phyloP scores from a whole-genome alignment of 352 stramenopile species.

The Phytopythium ostracodes region DNA sequence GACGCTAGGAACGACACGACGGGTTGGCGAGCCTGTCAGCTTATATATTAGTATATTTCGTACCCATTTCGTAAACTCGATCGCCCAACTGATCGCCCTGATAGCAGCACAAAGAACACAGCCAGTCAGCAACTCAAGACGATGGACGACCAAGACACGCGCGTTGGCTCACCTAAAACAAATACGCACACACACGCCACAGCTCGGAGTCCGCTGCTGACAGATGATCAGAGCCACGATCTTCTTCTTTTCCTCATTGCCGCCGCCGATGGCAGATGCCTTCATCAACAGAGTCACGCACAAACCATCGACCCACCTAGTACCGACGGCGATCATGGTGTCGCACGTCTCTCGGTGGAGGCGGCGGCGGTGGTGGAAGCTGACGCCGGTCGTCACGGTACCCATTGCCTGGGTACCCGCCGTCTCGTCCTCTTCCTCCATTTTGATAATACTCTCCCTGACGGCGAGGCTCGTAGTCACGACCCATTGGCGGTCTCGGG shows the following conservation, averaged over 20 bases:
- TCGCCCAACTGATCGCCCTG: neutral
- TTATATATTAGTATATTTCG: slow-evolving; percentile 3
- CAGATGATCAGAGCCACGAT: neutral
- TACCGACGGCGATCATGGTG: slow-evolving; percentile 4
- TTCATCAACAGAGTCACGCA: neutral
- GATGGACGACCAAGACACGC: neutral
- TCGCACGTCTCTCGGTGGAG: neutral
- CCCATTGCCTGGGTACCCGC: neutral
- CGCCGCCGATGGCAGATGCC: neutral
- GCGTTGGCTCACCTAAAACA: neutral
- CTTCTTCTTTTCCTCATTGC: neutral
- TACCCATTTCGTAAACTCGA: neutral
- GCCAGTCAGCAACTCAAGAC: neutral
- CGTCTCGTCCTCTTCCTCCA: slow-evolving; percentile 1
- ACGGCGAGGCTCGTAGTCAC: slow-evolving; percentile 1
- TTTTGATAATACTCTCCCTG: neutral
- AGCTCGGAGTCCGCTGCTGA: neutral
- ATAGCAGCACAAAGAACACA: neutral
- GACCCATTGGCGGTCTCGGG: neutral
- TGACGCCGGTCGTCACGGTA: neutral
- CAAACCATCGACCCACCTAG: neutral
- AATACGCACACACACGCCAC: neutral
- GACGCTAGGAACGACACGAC: neutral
- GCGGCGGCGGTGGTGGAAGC: neutral
- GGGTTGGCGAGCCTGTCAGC: neutral